Percentiles rank a stretch among this genome's conserved stretches.
These are phyloP conservation scores for Pelargonium citronellum DNA, from an alignment of 441 rosid species.

Conservation along the genomic window DNA sequence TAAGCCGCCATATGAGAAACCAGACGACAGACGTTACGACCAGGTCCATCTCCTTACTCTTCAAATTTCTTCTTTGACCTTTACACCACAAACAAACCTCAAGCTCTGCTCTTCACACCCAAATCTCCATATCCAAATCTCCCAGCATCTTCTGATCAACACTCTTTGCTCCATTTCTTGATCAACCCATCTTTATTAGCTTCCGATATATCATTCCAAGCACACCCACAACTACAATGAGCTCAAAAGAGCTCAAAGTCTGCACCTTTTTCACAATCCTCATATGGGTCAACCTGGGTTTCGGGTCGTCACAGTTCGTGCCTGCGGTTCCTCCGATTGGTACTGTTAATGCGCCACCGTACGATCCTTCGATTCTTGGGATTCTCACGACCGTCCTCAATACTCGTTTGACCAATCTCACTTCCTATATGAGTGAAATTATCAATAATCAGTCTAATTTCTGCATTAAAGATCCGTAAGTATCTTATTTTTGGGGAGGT, in stretches of 20 bases:
- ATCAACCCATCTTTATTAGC: too few species aligned
- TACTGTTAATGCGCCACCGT: slow-evolving; percentile 30
- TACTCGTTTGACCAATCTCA: slow-evolving; percentile 50
- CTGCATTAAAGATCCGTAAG: slow-evolving; percentile 79
- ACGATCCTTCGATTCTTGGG: slow-evolving; percentile 50
- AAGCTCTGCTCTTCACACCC: too few species aligned
- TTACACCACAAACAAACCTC: too few species aligned
- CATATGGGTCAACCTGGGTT: slow-evolving; percentile 31
- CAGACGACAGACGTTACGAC: too few species aligned
- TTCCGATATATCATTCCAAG: background rate
- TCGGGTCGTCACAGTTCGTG: slow-evolving; percentile 30
- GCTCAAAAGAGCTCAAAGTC: slow-evolving; percentile 2
- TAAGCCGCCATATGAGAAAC: too few species aligned
- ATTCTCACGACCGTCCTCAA: slow-evolving; percentile 46
- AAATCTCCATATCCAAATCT: too few species aligned
- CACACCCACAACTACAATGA: background rate
- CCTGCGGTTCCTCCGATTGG: slow-evolving; percentile 36
- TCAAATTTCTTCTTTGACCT: too few species aligned
- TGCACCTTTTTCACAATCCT: slow-evolving; percentile 4
- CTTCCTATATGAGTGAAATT: slow-evolving; percentile 42
- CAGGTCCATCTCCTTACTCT: too few species aligned
- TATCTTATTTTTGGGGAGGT: slow-evolving; percentile 8
- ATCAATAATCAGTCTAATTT: slow-evolving; percentile 46
- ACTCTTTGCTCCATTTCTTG: too few species aligned
- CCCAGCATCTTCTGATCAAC: too few species aligned